Evolutionary conservation across 768 basidiomycete genomes (phyloP).

Genomic region (Boletus tylopilopsis): DNA sequence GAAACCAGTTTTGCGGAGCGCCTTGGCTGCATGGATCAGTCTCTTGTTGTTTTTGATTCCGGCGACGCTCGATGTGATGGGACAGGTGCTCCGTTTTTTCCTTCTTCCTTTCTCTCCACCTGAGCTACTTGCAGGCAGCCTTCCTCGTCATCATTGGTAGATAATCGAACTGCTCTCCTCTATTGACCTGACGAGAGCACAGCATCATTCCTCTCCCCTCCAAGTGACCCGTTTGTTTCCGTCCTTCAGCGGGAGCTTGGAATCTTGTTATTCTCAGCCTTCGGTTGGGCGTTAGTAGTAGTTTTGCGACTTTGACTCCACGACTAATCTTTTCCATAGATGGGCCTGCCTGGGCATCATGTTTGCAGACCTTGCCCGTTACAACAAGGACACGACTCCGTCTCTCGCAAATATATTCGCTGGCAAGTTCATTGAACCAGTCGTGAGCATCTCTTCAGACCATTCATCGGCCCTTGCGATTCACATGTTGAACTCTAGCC

Average conservation of each 20-base stretch:
- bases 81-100: slow-evolving; percentile 40
- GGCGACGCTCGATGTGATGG: slow-evolving; percentile 32
- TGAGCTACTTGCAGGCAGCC: slow-evolving; percentile 41
- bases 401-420: slow-evolving; percentile 38
- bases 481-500: slow-evolving; percentile 37
- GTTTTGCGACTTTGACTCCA: background rate
- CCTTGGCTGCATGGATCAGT: too few relatives aligned
- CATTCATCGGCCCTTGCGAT: background rate
- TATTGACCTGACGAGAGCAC: background rate
- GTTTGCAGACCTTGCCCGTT: slow-evolving; percentile 55
- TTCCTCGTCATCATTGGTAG: slow-evolving; percentile 64
- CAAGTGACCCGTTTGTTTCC: slow-evolving; percentile 62
- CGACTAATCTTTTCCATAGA: slow-evolving; percentile 30
- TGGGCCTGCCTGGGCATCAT: slow-evolving; percentile 67
- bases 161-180: background rate
- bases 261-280: slow-evolving; percentile 44
- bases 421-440: slow-evolving; percentile 56
- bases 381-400: slow-evolving; percentile 37
- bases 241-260: slow-evolving; percentile 63
- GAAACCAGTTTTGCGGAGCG: too few relatives aligned
- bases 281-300: slow-evolving; percentile 59
- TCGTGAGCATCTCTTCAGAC: slow-evolving; percentile 22
- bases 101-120: background rate
- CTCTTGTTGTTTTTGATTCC: too few relatives aligned
- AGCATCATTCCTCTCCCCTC: slow-evolving; percentile 67